Base-by-base conservation (phyloP, 352 stramenopile genomes). In the Phytophthora sansomeana region DNA sequence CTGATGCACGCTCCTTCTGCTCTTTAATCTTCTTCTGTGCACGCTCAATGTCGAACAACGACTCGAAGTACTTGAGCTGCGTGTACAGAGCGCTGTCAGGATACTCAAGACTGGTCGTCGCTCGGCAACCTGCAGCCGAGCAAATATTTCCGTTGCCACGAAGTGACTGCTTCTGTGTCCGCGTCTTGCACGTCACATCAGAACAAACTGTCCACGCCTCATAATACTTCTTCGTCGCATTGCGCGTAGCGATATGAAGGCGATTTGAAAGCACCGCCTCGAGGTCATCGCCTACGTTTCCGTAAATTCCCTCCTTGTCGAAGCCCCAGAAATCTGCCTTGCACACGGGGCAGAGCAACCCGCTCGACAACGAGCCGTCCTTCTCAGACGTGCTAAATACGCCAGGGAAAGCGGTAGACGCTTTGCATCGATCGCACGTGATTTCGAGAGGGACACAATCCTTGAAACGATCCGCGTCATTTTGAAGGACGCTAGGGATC, bases 41-140 rank as follows among this genome's bases (percentile, higher is more conserved):
- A 28, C 90, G 95, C 17, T 97, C 83, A 11, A 97, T 63, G 74
- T 99, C 94, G 57, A 99, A 99, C 8, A 99, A 84, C 24, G 92
- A 93, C 72, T 98, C 94, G 56, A 98, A 96, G 68, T 98, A 99
- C 75, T 99, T 99, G 43, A 99, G 87, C 72, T 99, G 97, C 17
- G 91, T 99, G 63, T 99, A 97, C 19, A 99, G 75, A 16, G 81
- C 78, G 48, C 80, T 87, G 67, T 99, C 96, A 0, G 88, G 87
- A 58, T 93, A 98, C 65, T 98, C 88, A 59, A 93, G 80, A 30
- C 72, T 83, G 42, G 98, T 90, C 4, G 85, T 81, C 11, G 96
- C 96, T 63, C 93, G 96, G 83, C 97, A 99, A 36, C 95, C 92
- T 11, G 69, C 74, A 21, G 86, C 85, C 32, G 98, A 93, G 67